Conservation (phyloP, 2,329 filamentous ascomycete species). For the Scolecobasidium constrictum region DNA sequence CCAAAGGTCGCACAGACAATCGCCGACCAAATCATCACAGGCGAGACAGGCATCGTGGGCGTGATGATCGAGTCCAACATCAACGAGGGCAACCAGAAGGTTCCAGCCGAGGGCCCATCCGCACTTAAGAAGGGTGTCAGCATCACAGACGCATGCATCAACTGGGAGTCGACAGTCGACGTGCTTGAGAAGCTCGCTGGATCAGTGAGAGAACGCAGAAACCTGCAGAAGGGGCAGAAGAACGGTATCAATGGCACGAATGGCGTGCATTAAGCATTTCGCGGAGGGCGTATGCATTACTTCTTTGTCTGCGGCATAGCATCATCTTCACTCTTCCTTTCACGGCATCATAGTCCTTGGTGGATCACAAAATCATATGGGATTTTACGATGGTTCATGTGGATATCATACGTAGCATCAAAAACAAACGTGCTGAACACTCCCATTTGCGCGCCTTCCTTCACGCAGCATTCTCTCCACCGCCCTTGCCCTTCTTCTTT, state of each 20-base stretch:
- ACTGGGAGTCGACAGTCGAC: constrained; percentile 75
- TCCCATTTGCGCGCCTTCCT: too few relatives aligned
- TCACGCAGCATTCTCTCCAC: constrained; percentile 3
- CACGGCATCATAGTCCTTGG: too few relatives aligned
- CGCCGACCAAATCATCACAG: constrained; percentile 74
- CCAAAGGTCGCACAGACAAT: constrained; percentile 79
- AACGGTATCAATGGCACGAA: constrained; percentile 4
- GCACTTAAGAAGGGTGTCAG: constrained; percentile 80
- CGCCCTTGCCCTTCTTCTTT: constrained; percentile 23
- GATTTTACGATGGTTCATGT: too few relatives aligned
- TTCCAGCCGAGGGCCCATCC: constrained; percentile 67
- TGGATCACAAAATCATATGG: too few relatives aligned
- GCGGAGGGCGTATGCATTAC: too few relatives aligned
- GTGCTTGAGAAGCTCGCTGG: constrained; percentile 77
- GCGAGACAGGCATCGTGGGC: constrained; percentile 80
- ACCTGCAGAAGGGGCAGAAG: constrained; percentile 17
- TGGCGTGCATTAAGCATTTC: not conserved
- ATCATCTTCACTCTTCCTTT: too few relatives aligned
- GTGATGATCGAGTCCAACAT: constrained; percentile 99
- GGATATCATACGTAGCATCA: too few relatives aligned
- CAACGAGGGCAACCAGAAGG: constrained; percentile 70
- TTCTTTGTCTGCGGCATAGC: too few relatives aligned
- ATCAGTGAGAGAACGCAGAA: constrained; percentile 67
- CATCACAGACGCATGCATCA: constrained; percentile 93
- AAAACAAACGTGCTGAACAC: too few relatives aligned